Conservation (phyloP, 2,329 filamentous ascomycete genomes). For the Canariomyces notabilis region DNA sequence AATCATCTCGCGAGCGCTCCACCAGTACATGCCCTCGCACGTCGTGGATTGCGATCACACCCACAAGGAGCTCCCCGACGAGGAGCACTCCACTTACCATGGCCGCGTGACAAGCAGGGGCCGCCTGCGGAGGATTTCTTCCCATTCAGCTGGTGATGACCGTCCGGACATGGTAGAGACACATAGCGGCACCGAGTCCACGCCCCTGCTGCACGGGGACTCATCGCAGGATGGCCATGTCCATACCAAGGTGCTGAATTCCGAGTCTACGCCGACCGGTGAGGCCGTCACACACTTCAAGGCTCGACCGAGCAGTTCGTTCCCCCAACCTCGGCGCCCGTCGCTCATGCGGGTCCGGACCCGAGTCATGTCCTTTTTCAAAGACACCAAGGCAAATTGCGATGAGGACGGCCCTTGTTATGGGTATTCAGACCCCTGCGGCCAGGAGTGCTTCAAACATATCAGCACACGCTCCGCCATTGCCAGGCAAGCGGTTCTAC, state of each 20-base stretch:
- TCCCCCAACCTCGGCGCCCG: constrained; percentile 39
- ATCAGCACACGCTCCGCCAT: constrained; percentile 37
- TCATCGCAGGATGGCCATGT: constrained; percentile 26
- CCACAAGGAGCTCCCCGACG: constrained; percentile 51
- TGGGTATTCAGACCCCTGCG: constrained; percentile 61
- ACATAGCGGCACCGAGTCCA: constrained; percentile 37
- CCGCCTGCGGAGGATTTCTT: constrained; percentile 17
- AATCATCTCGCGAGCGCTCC: constrained; percentile 64
- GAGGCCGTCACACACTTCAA: constrained; percentile 26
- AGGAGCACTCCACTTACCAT: constrained; percentile 27
- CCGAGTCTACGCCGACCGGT: constrained; percentile 27
- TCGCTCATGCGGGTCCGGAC: constrained; percentile 52
- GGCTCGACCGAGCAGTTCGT: constrained; percentile 25
- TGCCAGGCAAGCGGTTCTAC: constrained; percentile 33
- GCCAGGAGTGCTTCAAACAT: constrained; percentile 61
- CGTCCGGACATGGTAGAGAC: constrained; percentile 17
- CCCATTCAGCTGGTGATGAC: constrained; percentile 7
- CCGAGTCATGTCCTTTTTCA: constrained; percentile 59
- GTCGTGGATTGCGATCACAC: constrained; percentile 76
- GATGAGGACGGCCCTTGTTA: constrained; percentile 57
- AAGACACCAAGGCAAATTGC: constrained; percentile 59
- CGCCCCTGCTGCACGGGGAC: constrained; percentile 40
- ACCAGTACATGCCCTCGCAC: constrained; percentile 70
- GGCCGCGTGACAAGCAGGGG: constrained; percentile 21
- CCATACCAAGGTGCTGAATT: constrained; percentile 25